Base-by-base conservation (phyloP, 73 alveolate genomes). In the Paramecium bursaria region DNA sequence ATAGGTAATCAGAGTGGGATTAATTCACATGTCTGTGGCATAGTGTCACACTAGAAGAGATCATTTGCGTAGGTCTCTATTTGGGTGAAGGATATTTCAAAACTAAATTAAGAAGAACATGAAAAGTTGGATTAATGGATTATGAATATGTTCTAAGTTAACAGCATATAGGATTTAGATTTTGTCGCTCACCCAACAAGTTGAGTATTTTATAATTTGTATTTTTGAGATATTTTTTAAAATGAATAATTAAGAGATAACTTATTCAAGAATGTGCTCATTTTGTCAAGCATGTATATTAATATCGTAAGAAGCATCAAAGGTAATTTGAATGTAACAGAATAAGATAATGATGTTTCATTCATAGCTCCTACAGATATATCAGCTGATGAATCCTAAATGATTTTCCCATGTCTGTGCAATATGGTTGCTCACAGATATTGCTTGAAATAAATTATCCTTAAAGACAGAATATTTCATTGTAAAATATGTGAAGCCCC, bases 131-230 rank as follows among this genome's bases (percentile, higher is more conserved):
- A 44, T 25, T 21, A 67, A 19, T 67, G 82, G 82, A 57, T 42
- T 39, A 67, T 25, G 33, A 57, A 67, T 9, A 67, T 67, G 82
- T 67, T 67, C 7, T 26, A 47, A 7, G 5, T 5, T 39, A 7
- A 39, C 5, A 5, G 5, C 17, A 42, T 35, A 44, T 39, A 67
- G 19, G 82, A 67, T 39, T 67, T 67, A 42, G 82, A 67, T 39
- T 67, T 35, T 67, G 82, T 67, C 49, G 4, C 21, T 4, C 82
- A 67, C 44, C 82, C 82, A 33, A 67, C 33, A 42, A 67, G 82
- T 67, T 67, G 82, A 67, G n/a, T n/a, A n/a, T n/a, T n/a, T n/a
- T n/a, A n/a, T n/a, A n/a, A n/a, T n/a, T n/a, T n/a, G n/a, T n/a
- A n/a, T n/a, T n/a, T n/a, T n/a, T n/a, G n/a, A n/a, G n/a, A n/a